Conservation (phyloP, 345 rosid genomes). For the Tarenaya hassleriana region DNA sequence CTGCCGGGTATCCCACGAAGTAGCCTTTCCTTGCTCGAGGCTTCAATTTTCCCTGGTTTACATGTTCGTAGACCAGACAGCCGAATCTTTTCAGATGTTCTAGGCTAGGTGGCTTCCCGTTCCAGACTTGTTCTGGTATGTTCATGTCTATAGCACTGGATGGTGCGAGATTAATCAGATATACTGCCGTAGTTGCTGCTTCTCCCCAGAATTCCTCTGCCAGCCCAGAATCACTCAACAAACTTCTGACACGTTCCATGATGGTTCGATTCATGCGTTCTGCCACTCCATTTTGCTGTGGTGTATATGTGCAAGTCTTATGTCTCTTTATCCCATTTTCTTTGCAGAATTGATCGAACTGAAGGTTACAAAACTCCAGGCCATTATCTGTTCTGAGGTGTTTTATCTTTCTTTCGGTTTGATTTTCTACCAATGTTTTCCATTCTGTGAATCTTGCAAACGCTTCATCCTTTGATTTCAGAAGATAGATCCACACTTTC, state of each 20-base stretch:
- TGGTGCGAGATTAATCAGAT: neutral
- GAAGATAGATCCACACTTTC: no score
- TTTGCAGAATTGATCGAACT: neutral
- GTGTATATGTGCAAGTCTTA: neutral
- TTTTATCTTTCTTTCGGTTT: no score
- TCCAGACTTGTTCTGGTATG: neutral
- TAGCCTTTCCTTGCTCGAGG: no score
- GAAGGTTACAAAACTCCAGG: neutral
- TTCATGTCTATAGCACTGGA: neutral
- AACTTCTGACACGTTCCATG: neutral
- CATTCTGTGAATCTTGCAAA: no score
- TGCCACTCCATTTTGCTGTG: neutral
- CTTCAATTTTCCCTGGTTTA: neutral
- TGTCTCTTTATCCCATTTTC: neutral
- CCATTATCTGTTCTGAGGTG: slow-evolving; percentile 4
- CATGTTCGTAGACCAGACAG: neutral
- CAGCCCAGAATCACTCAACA: neutral
- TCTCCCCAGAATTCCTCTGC: neutral
- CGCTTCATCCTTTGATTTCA: no score
- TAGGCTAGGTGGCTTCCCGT: neutral
- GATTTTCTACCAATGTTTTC: no score
- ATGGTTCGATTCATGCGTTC: no score
- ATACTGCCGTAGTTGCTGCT: neutral
- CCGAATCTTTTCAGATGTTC: neutral
- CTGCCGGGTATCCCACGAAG: no score